A percentile compares a stretch with the other conserved stretches of the same genome.
Evolutionary conservation across 2,329 filamentous ascomycete species (phyloP).

Genomic region (Diplodia corticola): DNA sequence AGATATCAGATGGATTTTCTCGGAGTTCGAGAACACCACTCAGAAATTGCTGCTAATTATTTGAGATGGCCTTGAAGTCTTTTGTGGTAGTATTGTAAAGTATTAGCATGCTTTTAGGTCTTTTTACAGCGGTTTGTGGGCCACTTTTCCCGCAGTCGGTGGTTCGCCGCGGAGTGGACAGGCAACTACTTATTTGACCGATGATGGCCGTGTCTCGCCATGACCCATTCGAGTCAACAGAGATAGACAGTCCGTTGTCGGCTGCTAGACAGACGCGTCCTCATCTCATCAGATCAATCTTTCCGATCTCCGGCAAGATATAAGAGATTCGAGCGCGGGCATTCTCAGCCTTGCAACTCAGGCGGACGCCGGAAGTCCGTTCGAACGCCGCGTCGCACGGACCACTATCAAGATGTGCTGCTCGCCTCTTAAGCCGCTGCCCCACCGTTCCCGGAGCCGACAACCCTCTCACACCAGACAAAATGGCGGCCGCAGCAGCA

Average conservation of each 20-base stretch:
- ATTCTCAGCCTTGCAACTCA: not conserved
- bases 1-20: not conserved
- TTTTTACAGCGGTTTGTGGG: too few species aligned
- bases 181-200: not conserved
- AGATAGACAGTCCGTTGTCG: constrained; percentile 14
- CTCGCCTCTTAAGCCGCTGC: constrained; percentile 16
- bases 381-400: constrained; percentile 15
- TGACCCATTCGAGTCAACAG: not conserved
- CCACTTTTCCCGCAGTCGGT: not conserved
- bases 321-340: not conserved
- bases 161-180: not conserved
- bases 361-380: constrained; percentile 14
- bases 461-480: constrained; percentile 10
- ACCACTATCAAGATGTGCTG: constrained; percentile 16
- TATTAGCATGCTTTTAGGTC: not conserved
- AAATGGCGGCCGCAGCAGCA: constrained; percentile 43
- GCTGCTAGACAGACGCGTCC: not conserved
- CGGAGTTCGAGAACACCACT: not conserved
- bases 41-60: not conserved
- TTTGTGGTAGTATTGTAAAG: not conserved
- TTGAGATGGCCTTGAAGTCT: not conserved
- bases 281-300: too few species aligned
- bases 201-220: not conserved
- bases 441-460: not conserved
- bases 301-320: not conserved